Base-by-base conservation (phyloP, 495 filamentous ascomycete species). In the Penicillium argentinense region DNA sequence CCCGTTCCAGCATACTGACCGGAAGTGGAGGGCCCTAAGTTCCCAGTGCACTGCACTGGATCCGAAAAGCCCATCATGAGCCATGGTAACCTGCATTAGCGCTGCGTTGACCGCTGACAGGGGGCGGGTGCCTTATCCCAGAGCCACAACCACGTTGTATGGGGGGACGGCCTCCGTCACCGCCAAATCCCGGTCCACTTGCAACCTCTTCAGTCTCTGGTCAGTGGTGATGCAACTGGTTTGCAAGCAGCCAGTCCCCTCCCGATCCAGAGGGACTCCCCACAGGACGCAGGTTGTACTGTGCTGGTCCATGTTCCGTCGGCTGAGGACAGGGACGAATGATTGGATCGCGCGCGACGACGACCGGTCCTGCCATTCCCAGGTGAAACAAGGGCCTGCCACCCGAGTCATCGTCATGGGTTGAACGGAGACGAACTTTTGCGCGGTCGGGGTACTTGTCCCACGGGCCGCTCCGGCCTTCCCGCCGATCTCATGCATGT, bases 401-500 rank as follows among this genome's bases (percentile, higher is more conserved):
- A n/a, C n/a, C n/a, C n/a, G n/a, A n/a, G n/a, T n/a, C n/a, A n/a
- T n/a, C n/a, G 37, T 23, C 23, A 23, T 38, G 21, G 12, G n/a
- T n/a, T n/a, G n/a, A n/a, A 41, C 22, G 21, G 36, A 30, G 43
- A 42, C 23, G 51, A 52, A 55, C 44, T 49, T 58, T 54, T 55
- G 48, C 37, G 33, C 41, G 46, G 54, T 50, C 50, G 60, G 60
- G 57, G 50, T 63, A 62, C 59, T 59, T 56, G 65, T 69, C 65
- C 62, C 67, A 71, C 70, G 68, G 68, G 57, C 68, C 70, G 70
- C 67, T 56, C 70, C 70, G 70, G 64, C 58, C 59, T 61, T 72
- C 67, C 68, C 68, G 68, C 67, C 65, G 68, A 73, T 73, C 70
- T 70, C 51, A 67, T 72, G 69, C 69, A 73, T 64, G 63, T 67